These are phyloP conservation scores for Globisporangium cystogenes DNA, from an alignment of 352 stramenopile genomes.

Conservation along the genomic window DNA sequence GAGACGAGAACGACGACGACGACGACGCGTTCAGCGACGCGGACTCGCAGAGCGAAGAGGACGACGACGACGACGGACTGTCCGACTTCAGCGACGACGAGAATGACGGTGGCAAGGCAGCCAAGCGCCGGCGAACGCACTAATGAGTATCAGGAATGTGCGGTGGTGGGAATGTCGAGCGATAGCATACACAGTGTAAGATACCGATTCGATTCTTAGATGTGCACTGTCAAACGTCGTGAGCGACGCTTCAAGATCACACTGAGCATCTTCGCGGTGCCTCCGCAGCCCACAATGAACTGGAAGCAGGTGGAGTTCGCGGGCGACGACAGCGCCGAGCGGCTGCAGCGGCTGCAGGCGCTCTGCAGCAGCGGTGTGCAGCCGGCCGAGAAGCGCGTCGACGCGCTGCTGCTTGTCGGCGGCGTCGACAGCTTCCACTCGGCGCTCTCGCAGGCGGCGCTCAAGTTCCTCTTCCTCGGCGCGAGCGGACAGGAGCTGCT, in stretches of 20 bases:
- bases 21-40: neutral
- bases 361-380: conserved; percentile 27
- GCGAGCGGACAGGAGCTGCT: conserved; percentile 66
- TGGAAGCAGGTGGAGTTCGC: conserved; percentile 53
- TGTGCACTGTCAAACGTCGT: no score
- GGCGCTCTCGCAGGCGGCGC: conserved; percentile 42
- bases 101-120: neutral
- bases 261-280: no score
- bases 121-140: conserved; percentile 1
- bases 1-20: neutral
- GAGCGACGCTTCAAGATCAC: no score
- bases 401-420: conserved; percentile 61
- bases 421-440: conserved; percentile 70
- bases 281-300: no score
- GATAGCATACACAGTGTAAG: no score
- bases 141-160: no score
- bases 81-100: conserved; percentile 14
- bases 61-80: conserved; percentile 6
- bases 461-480: conserved; percentile 78
- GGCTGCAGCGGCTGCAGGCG: conserved; percentile 41
- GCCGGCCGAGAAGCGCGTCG: conserved; percentile 12
- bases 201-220: no score
- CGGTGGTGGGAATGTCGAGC: no score
- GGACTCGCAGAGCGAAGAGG: neutral
- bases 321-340: conserved; percentile 47